Evolutionary conservation across 768 basidiomycete species (phyloP).

Genomic region (Trametes punicea): DNA sequence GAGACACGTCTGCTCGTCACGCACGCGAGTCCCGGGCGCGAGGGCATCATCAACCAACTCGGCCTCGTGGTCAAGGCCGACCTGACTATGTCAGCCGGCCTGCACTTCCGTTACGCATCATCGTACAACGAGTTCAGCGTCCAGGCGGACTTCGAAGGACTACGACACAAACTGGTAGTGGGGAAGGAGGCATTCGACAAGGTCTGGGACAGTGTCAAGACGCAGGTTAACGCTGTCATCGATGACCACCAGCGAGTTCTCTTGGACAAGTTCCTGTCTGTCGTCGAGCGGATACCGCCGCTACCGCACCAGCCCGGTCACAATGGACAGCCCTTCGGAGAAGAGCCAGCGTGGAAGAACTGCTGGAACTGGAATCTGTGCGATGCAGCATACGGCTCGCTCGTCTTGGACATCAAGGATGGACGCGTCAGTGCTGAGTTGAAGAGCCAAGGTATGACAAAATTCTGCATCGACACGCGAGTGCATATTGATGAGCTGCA

Average conservation of each 20-base stretch:
- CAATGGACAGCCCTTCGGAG: constrained; percentile 48
- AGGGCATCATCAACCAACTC: constrained; percentile 90
- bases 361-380: constrained; percentile 99
- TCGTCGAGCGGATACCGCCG: constrained; percentile 77
- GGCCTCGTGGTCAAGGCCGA: constrained; percentile 91
- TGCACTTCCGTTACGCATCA: constrained; percentile 96
- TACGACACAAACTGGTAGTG: constrained; percentile 71
- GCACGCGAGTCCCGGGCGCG: constrained; percentile 88
- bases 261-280: constrained; percentile 84
- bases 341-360: constrained; percentile 97
- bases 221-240: constrained; percentile 87
- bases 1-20: constrained; percentile 94
- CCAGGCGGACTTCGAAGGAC: constrained; percentile 84
- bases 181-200: constrained; percentile 84
- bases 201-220: constrained; percentile 94
- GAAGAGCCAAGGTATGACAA: constrained; percentile 79
- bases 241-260: constrained; percentile 87
- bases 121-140: constrained; percentile 98
- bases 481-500: not conserved
- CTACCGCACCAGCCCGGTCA: constrained; percentile 43
- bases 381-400: constrained; percentile 89
- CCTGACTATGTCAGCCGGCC: constrained; percentile 87
- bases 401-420: constrained; percentile 87
- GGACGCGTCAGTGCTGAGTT: constrained; percentile 90
- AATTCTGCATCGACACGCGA: not conserved